Evolutionary conservation across 208 protist species (phyloP).

Genomic region (Wallacemonas sp.): DNA sequence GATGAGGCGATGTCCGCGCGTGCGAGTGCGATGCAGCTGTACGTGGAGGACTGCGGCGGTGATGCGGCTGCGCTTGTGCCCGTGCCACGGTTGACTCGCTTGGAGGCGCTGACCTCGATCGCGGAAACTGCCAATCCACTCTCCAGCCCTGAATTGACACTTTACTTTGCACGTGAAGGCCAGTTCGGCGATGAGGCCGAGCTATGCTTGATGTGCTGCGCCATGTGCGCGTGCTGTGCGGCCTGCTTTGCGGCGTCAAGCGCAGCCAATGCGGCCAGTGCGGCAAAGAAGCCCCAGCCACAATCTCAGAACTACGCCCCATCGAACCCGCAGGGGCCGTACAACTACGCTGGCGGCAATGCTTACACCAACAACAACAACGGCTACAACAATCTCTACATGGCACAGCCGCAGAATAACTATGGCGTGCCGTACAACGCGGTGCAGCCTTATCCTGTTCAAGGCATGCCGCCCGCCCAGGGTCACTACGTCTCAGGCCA

Average conservation of each 20-base stretch:
- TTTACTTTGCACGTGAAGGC: background rate
- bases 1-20: background rate
- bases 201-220: slow-evolving; percentile 10
- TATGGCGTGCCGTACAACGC: background rate
- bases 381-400: slow-evolving; percentile 1
- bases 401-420: slow-evolving; percentile 1
- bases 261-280: background rate
- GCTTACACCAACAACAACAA: background rate
- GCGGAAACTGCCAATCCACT: background rate
- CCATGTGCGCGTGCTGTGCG: background rate
- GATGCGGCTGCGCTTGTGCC: background rate
- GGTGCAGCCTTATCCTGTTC: too few relatives aligned
- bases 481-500: background rate
- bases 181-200: slow-evolving; percentile 10
- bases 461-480: slow-evolving; percentile 3
- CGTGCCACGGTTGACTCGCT: background rate
- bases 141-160: background rate
- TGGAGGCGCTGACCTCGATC: background rate
- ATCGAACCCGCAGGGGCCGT: slow-evolving; percentile 1
- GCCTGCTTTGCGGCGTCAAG: slow-evolving; percentile 9
- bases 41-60: slow-evolving; percentile 9
- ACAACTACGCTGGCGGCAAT: slow-evolving; percentile 6
- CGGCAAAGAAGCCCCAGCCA: slow-evolving; percentile 4
- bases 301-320: slow-evolving; percentile 4
- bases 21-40: slow-evolving; percentile 12